phyloP scores from a whole-genome alignment of 768 basidiomycete species.

The Psilocybe tampanensis region DNA sequence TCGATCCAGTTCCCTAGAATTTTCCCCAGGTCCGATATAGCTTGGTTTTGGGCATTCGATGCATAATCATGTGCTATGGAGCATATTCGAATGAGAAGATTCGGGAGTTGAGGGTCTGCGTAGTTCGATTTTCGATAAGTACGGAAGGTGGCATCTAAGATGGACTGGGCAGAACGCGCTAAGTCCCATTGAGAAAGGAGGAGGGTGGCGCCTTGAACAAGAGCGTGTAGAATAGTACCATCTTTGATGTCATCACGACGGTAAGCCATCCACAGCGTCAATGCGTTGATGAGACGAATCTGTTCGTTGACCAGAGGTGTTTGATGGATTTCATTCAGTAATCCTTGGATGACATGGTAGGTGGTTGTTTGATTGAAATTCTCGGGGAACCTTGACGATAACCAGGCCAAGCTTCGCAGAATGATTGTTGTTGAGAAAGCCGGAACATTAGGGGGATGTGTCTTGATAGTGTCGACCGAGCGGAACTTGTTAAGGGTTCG shows the following conservation, averaged over 20 bases:
- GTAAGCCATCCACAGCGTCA: conserved; percentile 75
- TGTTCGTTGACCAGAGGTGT: conserved; percentile 86
- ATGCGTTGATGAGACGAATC: conserved; percentile 67
- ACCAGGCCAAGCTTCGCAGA: conserved; percentile 63
- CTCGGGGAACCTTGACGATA: conserved; percentile 42
- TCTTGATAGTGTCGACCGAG: conserved; percentile 42
- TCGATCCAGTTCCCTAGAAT: conserved; percentile 70
- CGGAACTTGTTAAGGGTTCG: conserved; percentile 55
- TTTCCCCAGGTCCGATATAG: conserved; percentile 37
- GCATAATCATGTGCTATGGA: conserved; percentile 61
- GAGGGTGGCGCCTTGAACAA: conserved; percentile 68
- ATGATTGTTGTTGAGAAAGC: conserved; percentile 50
- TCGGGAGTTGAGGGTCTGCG: conserved; percentile 57
- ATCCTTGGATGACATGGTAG: conserved; percentile 76
- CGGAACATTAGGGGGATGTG: conserved; percentile 71
- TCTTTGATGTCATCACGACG: conserved; percentile 58
- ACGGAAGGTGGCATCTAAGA: conserved; percentile 77
- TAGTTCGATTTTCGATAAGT: conserved; percentile 43
- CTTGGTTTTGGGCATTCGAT: conserved; percentile 27
- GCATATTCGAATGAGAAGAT: conserved; percentile 70
- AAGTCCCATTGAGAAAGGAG: conserved; percentile 73
- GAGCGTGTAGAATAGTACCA: conserved; percentile 60
- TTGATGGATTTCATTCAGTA: conserved; percentile 66
- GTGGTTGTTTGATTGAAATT: conserved; percentile 58
- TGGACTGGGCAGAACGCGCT: conserved; percentile 66